Base-by-base conservation (phyloP, 1,284 basidiomycete genomes). In the Cutaneotrichosporon cavernicola region DNA sequence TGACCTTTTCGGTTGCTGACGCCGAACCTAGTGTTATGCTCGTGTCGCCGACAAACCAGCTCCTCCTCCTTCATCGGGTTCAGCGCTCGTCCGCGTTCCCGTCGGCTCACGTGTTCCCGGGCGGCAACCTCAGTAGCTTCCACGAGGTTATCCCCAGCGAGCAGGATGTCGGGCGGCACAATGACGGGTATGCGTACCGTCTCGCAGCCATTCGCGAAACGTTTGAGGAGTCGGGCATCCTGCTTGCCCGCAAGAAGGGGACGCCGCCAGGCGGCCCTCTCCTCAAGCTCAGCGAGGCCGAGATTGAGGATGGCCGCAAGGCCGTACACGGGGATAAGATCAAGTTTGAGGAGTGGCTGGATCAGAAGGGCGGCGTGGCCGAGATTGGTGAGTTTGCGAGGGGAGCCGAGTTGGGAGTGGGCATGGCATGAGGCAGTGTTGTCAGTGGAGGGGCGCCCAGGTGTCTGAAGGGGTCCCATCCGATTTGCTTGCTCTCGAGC, bases 101-200 rank as follows among this genome's bases (percentile, higher is more conserved):
- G 83, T 85, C 74, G 83, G 84, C 68, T 78, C 84, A 53, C 61
- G 78, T 82, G 51, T 76, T 83, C 57, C 71, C 73, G 58, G 72
- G 71, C 38, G 83, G 82, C 14, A 67, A 73, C 4, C 80, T 85
- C 64, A 66, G 66, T 13, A 81, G 79, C 11, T 66, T 84, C 8
- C 80, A 82, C 60, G 52, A 63, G 52, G 30, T 16, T 16, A 61
- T 65, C 10, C 66, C 66, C 18, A 58, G 26, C 21, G 49, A 43
- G 5, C 18, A 51, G 13, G 31, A 51, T 13, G 14, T 47, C 4
- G 60, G 47, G n/a, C 50, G 64, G 10, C 66, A 68, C 52, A 11
- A 16, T 10, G 66, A 68, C 56, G n/a, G 38, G 8, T 16, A 13
- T 21, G 63, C 63, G n/a, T 68, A 68, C 57, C 66, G 66, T 5